These are phyloP conservation scores for Chlorophyllum brunneum DNA, from an alignment of 768 basidiomycete genomes.

Conservation along the genomic window DNA sequence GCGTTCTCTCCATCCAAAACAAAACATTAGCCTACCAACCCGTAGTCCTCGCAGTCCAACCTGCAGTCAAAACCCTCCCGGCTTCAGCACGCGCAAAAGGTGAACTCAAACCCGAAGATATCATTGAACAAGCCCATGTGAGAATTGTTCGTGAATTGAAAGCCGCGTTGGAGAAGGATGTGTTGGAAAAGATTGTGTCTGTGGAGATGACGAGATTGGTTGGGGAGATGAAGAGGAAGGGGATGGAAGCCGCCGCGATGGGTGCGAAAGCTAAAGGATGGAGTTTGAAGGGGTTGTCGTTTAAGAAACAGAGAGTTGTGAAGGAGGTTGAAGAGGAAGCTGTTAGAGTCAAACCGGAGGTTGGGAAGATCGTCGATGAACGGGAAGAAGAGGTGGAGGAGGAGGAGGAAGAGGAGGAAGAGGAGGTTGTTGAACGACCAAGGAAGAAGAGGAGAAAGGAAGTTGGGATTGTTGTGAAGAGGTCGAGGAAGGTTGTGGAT, in stretches of 20 bases:
- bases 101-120: constrained; percentile 38
- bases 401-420: constrained; percentile 31
- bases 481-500: constrained; percentile 32
- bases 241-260: constrained; percentile 11
- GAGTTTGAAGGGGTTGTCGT: constrained; percentile 44
- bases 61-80: constrained; percentile 26
- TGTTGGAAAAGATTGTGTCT: constrained; percentile 57
- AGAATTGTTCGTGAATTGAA: constrained; percentile 56
- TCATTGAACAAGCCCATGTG: constrained; percentile 52
- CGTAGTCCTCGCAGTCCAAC: constrained; percentile 51
- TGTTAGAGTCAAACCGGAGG: constrained; percentile 40
- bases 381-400: constrained; percentile 28
- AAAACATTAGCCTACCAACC: constrained; percentile 36
- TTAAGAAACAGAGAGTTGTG: constrained; percentile 40
- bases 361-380: constrained; percentile 37
- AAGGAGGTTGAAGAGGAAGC: constrained; percentile 34
- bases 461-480: constrained; percentile 22
- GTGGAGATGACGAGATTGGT: constrained; percentile 50
- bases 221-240: constrained; percentile 45
- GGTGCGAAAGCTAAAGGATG: constrained; percentile 25
- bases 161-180: constrained; percentile 56
- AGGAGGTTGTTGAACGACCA: constrained; percentile 37
- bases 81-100: constrained; percentile 28
- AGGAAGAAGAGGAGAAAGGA: constrained; percentile 61
- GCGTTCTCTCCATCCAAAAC: constrained; percentile 51